Evolutionary conservation across 2,329 filamentous ascomycete genomes (phyloP).

Genomic region (Fusarium nodosum): DNA sequence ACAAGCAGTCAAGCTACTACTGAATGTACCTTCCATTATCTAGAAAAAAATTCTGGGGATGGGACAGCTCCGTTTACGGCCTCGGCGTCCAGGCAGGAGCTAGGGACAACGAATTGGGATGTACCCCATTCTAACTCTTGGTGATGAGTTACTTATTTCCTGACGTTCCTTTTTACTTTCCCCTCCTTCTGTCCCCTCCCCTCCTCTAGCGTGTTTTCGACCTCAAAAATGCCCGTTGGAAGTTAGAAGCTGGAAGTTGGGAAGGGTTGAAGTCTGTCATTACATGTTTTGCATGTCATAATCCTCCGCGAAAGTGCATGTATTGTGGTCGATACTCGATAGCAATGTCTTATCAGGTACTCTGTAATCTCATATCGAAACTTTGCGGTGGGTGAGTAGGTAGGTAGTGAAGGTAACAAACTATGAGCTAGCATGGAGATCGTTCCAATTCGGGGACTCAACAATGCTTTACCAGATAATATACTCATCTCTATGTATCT

Average conservation of each 20-base stretch:
- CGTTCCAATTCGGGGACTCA: neutral
- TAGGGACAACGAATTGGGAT: slow-evolving; percentile 4
- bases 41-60: slow-evolving; percentile 52
- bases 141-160: neutral
- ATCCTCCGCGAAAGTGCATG: neutral
- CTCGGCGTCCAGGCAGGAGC: slow-evolving; percentile 53
- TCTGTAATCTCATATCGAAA: neutral
- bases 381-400: neutral
- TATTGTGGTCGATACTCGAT: no score
- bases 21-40: slow-evolving; percentile 28
- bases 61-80: slow-evolving; percentile 55
- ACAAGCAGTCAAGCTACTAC: slow-evolving; percentile 19
- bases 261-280: neutral
- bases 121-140: slow-evolving; percentile 5
- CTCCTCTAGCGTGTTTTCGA: slow-evolving; percentile 7
- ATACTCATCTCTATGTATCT: neutral
- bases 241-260: neutral
- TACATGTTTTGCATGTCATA: neutral
- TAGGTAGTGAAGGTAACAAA: neutral
- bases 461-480: neutral
- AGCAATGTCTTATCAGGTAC: no score
- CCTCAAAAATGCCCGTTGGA: neutral
- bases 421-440: neutral
- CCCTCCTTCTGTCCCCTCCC: slow-evolving; percentile 6
- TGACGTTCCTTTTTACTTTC: neutral